phyloP scores from a whole-genome alignment of 2,329 filamentous ascomycete species.

The Thelonectria discophora region DNA sequence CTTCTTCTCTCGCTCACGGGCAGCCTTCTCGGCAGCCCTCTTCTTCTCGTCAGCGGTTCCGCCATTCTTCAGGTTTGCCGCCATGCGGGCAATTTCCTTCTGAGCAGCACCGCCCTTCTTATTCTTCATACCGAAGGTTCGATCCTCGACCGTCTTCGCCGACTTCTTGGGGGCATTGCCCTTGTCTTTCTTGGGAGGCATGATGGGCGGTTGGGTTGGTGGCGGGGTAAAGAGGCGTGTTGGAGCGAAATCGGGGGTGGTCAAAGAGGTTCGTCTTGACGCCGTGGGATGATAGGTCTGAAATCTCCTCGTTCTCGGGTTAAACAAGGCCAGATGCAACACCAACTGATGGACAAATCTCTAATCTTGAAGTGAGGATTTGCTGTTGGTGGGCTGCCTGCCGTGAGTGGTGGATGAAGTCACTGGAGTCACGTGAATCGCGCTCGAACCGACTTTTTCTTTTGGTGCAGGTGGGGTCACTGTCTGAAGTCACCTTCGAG shows the following conservation, averaged over 20 bases:
- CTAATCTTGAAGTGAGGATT: constrained; percentile 30
- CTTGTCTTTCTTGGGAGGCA: constrained; percentile 77
- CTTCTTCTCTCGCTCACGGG: constrained; percentile 86
- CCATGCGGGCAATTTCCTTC: constrained; percentile 87
- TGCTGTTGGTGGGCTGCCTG: constrained; percentile 42
- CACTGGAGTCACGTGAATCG: constrained; percentile 40
- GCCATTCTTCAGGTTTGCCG: constrained; percentile 75
- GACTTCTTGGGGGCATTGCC: constrained; percentile 64
- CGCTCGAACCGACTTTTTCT: constrained; percentile 31
- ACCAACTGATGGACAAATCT: constrained; percentile 35
- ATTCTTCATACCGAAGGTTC: constrained; percentile 99
- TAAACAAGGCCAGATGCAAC: constrained; percentile 27
- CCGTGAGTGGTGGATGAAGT: constrained; percentile 41
- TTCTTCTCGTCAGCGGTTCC: constrained; percentile 89
- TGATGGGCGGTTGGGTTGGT: constrained; percentile 55
- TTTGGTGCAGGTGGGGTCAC: constrained; percentile 16
- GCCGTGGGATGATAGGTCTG: constrained; percentile 7
- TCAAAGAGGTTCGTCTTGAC: constrained; percentile 13
- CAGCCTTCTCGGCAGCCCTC: constrained; percentile 72
- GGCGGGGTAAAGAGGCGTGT: constrained; percentile 39
- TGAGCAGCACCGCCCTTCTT: constrained; percentile 95
- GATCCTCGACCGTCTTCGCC: constrained; percentile 82
- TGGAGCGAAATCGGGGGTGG: constrained; percentile 25
- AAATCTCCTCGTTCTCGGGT: constrained; percentile 20
- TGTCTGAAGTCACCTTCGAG: neutral